Percentiles rank a stretch among this genome's conserved stretches.
These are phyloP conservation scores for Corinectria fuckeliana DNA, from an alignment of 2,329 filamentous ascomycete species.

Conservation along the genomic window DNA sequence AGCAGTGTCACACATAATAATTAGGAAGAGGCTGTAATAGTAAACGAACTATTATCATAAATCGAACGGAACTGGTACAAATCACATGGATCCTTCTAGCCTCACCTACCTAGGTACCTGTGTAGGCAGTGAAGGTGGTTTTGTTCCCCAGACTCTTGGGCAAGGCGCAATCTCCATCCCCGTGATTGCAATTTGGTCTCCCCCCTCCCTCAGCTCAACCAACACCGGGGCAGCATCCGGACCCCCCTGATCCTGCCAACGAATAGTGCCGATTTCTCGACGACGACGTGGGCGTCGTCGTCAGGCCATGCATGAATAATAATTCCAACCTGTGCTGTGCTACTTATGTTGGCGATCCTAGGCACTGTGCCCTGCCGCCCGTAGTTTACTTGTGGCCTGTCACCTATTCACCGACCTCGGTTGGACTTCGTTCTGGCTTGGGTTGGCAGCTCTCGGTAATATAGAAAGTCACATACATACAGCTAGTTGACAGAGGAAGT, in stretches of 20 bases:
- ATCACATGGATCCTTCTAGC: background rate
- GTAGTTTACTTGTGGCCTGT: no score
- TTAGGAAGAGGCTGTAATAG: no score
- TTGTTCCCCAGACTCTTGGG: background rate
- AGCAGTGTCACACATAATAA: no score
- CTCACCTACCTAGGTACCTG: background rate
- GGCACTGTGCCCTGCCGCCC: no score
- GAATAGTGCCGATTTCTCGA: background rate
- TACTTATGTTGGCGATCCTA: background rate
- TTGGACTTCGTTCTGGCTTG: background rate
- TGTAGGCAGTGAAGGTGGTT: background rate
- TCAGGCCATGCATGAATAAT: constrained; percentile 4
- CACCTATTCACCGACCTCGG: constrained; percentile 1
- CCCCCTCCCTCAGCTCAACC: background rate
- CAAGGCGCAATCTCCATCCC: background rate
- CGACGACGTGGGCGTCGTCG: background rate
- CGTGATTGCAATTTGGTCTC: background rate
- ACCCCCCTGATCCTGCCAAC: background rate
- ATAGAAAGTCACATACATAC: background rate
- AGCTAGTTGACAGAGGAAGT: background rate
- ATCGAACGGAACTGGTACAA: background rate
- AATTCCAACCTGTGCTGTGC: background rate
- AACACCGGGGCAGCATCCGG: background rate
- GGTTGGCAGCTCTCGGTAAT: background rate
- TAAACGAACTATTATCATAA: no score